These are phyloP conservation scores for Colletotrichum sp. DNA, from an alignment of 2,329 filamentous ascomycete species.

Conservation along the genomic window DNA sequence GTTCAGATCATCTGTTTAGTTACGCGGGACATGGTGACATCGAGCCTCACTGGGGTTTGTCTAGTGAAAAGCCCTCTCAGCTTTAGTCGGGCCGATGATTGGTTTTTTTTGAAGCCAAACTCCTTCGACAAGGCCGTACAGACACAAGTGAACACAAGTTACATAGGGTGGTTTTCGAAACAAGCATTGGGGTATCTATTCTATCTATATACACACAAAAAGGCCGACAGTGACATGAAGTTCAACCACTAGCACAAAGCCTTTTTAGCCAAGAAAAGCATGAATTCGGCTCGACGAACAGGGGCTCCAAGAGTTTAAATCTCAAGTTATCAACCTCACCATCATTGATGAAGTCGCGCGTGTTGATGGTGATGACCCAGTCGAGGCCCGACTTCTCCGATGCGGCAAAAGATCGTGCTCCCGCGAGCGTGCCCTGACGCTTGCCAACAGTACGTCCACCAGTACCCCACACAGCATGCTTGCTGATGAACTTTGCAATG, in stretches of 20 bases:
- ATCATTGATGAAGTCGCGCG: not conserved
- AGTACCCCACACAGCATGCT: constrained; percentile 4
- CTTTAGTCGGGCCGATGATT: not conserved
- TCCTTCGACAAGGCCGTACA: accelerated
- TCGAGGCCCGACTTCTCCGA: not conserved
- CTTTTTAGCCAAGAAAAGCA: not conserved
- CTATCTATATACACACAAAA: not conserved
- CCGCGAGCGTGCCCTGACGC: not conserved
- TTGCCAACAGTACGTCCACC: not conserved
- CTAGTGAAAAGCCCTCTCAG: not conserved
- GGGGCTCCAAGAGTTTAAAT: not conserved
- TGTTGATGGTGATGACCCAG: constrained; percentile 9
- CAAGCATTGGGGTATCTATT: not conserved
- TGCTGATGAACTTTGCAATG: constrained; percentile 15
- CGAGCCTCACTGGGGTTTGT: not conserved
- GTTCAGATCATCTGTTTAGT: not conserved
- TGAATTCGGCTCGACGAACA: not conserved
- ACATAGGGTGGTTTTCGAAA: accelerated
- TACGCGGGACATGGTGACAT: not conserved
- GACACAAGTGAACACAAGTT: not conserved
- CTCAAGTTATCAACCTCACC: not conserved
- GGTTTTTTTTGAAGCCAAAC: too few relatives aligned
- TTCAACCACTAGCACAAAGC: not conserved
- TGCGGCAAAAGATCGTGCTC: not conserved
- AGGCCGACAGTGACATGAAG: not conserved